These are phyloP conservation scores for Cryptococcus neoformans DNA, from an alignment of 1,284 basidiomycete genomes.

Conservation along the genomic window DNA sequence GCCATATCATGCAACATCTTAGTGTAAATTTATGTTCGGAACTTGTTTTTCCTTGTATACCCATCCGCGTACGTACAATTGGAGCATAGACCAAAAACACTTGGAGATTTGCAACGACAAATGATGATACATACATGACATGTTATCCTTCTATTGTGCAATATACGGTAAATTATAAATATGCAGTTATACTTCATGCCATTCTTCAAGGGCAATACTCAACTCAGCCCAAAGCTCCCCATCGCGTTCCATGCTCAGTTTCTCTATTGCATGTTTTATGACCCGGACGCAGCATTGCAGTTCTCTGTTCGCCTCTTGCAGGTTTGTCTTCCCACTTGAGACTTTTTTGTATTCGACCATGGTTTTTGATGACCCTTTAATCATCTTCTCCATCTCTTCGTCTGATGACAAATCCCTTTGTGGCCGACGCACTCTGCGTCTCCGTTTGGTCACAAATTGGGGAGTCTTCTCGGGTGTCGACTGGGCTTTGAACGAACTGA, in stretches of 20 bases:
- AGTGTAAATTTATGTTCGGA: too few species aligned
- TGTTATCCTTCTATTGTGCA: too few species aligned
- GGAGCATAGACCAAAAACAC: too few species aligned
- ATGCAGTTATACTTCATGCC: constrained; percentile 46
- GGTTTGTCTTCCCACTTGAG: not conserved
- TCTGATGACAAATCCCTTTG: constrained; percentile 54
- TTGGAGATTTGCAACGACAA: too few species aligned
- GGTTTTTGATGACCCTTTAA: not conserved
- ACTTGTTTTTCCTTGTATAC: too few species aligned
- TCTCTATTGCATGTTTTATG: constrained; percentile 52
- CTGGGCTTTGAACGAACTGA: constrained; percentile 53
- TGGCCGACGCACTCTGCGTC: constrained; percentile 57
- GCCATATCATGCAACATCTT: too few species aligned
- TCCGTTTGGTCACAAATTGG: constrained; percentile 46
- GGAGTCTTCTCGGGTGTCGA: not conserved
- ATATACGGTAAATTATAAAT: too few species aligned
- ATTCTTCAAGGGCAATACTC: constrained; percentile 74
- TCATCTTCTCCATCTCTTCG: constrained; percentile 41
- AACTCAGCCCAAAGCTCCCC: constrained; percentile 63
- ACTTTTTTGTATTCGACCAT: not conserved
- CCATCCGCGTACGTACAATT: too few species aligned
- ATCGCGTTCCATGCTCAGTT: constrained; percentile 52
- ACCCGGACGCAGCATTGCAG: constrained; percentile 60
- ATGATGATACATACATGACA: too few species aligned
- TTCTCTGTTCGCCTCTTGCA: constrained; percentile 60